Evolutionary conservation across 1,284 basidiomycete species (phyloP), one percentile per base, ranked within the genome.

Genomic region (Trichosporon sp.): DNA sequence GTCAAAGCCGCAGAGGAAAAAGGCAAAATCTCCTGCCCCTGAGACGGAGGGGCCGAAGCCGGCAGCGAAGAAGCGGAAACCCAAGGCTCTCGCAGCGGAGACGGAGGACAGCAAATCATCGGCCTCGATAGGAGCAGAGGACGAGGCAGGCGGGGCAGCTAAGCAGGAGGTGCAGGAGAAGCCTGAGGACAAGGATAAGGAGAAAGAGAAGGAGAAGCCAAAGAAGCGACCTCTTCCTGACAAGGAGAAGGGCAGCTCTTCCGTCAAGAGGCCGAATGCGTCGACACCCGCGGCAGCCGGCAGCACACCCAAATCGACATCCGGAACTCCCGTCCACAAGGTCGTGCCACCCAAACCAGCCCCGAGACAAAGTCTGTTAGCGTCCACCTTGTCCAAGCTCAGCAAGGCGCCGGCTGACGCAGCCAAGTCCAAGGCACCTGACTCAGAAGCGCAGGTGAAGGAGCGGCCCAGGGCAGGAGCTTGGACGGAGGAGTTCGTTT

Each of bases 401-500:
- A 42, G 25, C 21, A 58, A 23, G 53, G 53, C 62, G 60, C 56
- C 35, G 38, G 29, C 3, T 25, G 64, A 62, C 23, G 18, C 56
- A 32, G 56, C 56, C 29, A 60, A 60, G 15, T 31, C 56, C 13
- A 60, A 60, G 18, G 64, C 42, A 47, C 25, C 63, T 6, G 44
- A 64, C 31, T 32, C 65, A 1, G 66, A 67, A 23, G 63, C 64
- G 35, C 27, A 65, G 44, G 27, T 53, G 29, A 62, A 27, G 13
- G 70, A 71, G 35, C 68, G 70, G 18, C 66, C 68, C 53, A 67
- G 71, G 8, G 64, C 64, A 0, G 72, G 72, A 15, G 68, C 64
- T 9, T 73, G 72, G 72, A 63, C 62, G 18, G 69, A 73, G 25
- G 72, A 73, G 53, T 68, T 71, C 32, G 64, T 66, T 21, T n/a